These are phyloP conservation scores for Quercus robur DNA, from an alignment of 306 rosid genomes.

Conservation along the genomic window DNA sequence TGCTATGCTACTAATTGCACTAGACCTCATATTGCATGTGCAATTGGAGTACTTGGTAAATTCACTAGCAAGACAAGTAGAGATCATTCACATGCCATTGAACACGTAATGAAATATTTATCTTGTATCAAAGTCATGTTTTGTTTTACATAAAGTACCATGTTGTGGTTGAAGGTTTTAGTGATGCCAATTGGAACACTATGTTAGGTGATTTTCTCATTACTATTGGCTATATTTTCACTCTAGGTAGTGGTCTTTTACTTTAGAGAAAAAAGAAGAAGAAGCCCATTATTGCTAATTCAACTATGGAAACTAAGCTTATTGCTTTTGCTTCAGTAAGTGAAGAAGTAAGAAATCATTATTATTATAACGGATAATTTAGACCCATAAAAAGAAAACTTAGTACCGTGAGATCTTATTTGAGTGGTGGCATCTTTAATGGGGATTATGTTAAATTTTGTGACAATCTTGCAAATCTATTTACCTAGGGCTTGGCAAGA, in stretches of 20 bases:
- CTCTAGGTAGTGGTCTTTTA: not conserved
- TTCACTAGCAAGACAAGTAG: not conserved
- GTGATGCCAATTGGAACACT: not conserved
- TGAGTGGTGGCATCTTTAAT: not conserved
- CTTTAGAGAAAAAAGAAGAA: not conserved
- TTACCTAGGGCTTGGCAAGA: not conserved
- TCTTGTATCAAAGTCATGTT: not conserved
- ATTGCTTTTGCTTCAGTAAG: not conserved
- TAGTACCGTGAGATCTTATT: not conserved
- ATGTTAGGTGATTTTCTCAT: not conserved
- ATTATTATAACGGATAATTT: not conserved
- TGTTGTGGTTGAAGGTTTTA: not conserved
- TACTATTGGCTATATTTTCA: not conserved
- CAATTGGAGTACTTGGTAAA: not conserved
- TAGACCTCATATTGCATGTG: no score
- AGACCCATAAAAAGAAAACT: not conserved
- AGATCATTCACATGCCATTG: not conserved
- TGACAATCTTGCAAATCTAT: not conserved
- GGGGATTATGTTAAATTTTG: not conserved
- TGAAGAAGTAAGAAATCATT: not conserved
- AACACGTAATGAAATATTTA: not conserved
- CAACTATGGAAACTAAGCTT: not conserved
- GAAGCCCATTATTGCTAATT: not conserved
- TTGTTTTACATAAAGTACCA: not conserved
- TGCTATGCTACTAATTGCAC: no score